These are phyloP conservation scores for Phytophthora podocarpi DNA, from an alignment of 352 stramenopile genomes.

Conservation along the genomic window DNA sequence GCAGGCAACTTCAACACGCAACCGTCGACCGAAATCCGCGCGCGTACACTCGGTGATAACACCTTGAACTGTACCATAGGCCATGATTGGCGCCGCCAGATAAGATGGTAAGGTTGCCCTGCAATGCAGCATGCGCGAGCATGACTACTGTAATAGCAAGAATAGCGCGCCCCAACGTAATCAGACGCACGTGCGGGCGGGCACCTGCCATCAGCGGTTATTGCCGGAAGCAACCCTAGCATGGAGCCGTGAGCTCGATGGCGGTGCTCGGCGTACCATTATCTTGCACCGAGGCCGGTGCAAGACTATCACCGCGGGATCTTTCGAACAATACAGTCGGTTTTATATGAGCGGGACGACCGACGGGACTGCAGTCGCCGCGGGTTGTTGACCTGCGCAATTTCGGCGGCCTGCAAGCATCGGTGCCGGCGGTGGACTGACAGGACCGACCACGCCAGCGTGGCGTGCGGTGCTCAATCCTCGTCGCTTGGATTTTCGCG, in stretches of 20 bases:
- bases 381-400: conserved; percentile 6
- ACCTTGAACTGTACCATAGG: conserved; percentile 1
- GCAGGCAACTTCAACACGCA: conserved; percentile 25
- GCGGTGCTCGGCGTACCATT: too few species aligned
- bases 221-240: conserved; percentile 15
- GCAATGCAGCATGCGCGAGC: too few species aligned
- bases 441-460: not conserved
- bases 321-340: conserved; percentile 38
- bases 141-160: too few species aligned
- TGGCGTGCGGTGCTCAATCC: conserved; percentile 1
- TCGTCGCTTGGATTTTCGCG: conserved; percentile 15
- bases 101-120: conserved; percentile 18
- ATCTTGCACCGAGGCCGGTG: not conserved
- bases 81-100: conserved; percentile 1
- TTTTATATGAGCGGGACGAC: conserved; percentile 16
- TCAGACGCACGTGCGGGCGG: conserved; percentile 27
- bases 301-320: conserved; percentile 7
- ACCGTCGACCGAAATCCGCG: conserved; percentile 3
- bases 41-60: conserved; percentile 4
- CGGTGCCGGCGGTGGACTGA: not conserved
- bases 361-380: conserved; percentile 1
- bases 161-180: conserved; percentile 22
- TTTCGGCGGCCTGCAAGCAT: conserved; percentile 3
- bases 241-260: conserved; percentile 9
- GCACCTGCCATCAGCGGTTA: conserved; percentile 13